Percentiles rank a stretch among this genome's conserved stretches.
Conservation (phyloP, 1,284 basidiomycete genomes). For the Malassezia furfur region DNA sequence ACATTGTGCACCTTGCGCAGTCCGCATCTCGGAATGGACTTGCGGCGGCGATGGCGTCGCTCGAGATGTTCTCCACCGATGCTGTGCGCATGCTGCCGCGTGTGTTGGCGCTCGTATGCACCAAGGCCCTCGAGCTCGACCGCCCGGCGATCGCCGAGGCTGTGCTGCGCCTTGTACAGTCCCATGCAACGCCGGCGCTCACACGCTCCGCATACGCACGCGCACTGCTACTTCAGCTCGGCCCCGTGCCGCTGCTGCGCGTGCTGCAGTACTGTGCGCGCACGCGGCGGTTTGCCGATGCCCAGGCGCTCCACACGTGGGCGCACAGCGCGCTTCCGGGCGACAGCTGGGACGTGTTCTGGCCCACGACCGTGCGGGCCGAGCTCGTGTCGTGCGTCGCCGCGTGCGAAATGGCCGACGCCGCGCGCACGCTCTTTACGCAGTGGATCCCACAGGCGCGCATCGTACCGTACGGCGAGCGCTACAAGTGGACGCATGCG, state of each 20-base stretch:
- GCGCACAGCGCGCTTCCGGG: background rate
- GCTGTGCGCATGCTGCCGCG: background rate
- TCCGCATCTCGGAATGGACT: slow-evolving; percentile 1
- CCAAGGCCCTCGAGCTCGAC: background rate
- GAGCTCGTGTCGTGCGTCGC: background rate
- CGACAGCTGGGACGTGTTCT: background rate
- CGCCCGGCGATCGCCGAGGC: background rate
- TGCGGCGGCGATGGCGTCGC: background rate
- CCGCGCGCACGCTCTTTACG: background rate
- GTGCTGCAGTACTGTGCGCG: background rate
- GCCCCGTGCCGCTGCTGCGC: background rate
- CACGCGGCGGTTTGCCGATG: background rate
- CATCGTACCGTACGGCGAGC: background rate
- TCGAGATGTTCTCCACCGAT: background rate
- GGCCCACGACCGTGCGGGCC: background rate
- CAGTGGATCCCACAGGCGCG: background rate
- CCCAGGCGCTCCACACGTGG: background rate
- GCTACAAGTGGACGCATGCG: background rate
- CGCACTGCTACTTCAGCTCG: background rate
- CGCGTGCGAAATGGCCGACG: background rate
- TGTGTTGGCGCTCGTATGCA: background rate
- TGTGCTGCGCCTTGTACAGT: background rate
- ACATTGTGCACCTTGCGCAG: slow-evolving; percentile 9
- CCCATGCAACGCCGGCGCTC: background rate
- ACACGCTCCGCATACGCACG: background rate